phyloP scores from a whole-genome alignment of 129 eudicot species.

The Flaveria robusta region DNA sequence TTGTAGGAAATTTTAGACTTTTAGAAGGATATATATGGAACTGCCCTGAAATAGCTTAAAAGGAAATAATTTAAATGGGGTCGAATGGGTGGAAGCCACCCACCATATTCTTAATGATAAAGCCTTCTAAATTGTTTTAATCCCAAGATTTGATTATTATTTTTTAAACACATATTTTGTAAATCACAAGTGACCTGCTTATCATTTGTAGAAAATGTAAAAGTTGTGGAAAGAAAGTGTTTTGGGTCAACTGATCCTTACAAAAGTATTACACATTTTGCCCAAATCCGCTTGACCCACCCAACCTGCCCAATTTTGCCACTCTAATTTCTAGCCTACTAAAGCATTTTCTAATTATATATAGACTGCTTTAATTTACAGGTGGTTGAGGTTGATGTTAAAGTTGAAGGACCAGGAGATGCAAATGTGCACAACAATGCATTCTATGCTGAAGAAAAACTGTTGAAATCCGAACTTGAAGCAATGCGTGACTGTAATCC shows the following conservation, averaged over 20 bases:
- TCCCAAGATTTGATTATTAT: not conserved
- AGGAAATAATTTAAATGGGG: not conserved
- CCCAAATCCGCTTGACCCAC: not conserved
- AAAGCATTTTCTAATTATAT: not conserved
- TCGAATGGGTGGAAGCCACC: too few species aligned
- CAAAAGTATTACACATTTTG: not conserved
- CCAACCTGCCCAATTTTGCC: not conserved
- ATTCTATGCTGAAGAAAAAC: slow-evolving; percentile 68
- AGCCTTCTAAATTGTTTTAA: not conserved
- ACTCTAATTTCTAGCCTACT: not conserved
- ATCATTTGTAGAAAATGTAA: not conserved
- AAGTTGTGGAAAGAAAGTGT: not conserved
- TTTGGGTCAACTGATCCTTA: not conserved
- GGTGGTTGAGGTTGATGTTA: slow-evolving; percentile 78
- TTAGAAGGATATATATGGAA: not conserved
- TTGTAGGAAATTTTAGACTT: not conserved
- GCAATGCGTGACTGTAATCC: slow-evolving; percentile 79
- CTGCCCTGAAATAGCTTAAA: not conserved
- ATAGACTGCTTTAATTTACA: slow-evolving; percentile 23
- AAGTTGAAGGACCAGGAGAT: slow-evolving; percentile 68
- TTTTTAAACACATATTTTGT: not conserved
- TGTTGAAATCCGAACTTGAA: slow-evolving; percentile 64
- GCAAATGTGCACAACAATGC: slow-evolving; percentile 75
- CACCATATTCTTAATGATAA: not conserved
- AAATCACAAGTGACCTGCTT: not conserved